Percentiles rank a stretch among this genome's conserved stretches.
phyloP scores from a whole-genome alignment of 2,329 filamentous ascomycete species.

The Moelleriella libera region DNA sequence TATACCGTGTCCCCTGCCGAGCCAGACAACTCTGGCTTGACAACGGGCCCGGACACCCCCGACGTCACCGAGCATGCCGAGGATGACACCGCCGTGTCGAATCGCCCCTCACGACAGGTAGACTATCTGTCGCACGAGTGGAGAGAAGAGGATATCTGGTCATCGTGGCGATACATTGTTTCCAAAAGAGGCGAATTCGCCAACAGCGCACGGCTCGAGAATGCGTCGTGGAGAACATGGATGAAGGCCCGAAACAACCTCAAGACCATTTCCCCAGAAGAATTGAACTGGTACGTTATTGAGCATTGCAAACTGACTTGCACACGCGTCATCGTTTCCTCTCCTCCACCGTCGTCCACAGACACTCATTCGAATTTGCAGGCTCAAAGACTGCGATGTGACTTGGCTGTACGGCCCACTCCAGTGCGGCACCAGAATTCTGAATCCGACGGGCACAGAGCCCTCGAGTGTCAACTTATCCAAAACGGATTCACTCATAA shows the following conservation, averaged over 20 bases:
- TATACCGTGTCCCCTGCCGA: constrained; percentile 39
- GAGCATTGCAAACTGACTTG: no score
- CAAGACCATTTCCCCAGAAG: constrained; percentile 79
- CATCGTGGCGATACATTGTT: constrained; percentile 88
- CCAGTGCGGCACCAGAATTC: constrained; percentile 52
- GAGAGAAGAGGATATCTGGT: constrained; percentile 94
- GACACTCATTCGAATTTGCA: constrained; percentile 18
- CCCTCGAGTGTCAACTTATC: constrained; percentile 29
- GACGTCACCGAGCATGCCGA: constrained; percentile 47
- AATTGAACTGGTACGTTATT: constrained; percentile 69
- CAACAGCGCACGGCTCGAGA: constrained; percentile 74
- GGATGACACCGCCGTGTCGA: constrained; percentile 65
- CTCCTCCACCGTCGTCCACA: no score
- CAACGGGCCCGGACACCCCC: constrained; percentile 45
- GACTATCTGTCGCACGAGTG: constrained; percentile 90
- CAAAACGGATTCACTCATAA: constrained; percentile 50
- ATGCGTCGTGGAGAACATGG: constrained; percentile 96
- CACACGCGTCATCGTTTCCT: no score
- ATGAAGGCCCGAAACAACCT: constrained; percentile 81
- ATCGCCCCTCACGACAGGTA: constrained; percentile 74
- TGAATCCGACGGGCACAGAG: constrained; percentile 30
- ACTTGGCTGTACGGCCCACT: constrained; percentile 95
- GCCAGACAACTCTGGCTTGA: constrained; percentile 32
- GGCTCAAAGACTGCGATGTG: constrained; percentile 93
- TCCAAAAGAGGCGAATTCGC: constrained; percentile 65